Conservation (phyloP, 805 yeast species). For the Komagataella pastoris region DNA sequence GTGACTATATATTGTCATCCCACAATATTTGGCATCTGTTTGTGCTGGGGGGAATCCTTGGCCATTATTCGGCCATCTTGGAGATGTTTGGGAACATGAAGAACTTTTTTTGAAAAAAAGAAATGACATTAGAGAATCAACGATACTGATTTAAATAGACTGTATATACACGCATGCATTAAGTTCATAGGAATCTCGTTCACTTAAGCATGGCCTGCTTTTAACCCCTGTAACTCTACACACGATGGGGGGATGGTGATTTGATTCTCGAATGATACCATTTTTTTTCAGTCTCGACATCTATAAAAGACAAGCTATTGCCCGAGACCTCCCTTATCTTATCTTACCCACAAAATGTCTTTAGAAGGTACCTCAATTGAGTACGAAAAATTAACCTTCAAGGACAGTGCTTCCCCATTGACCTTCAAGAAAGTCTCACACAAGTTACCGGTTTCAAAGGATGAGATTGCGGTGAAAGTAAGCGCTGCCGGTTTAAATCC, state of each 20-base stretch:
- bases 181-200: background rate
- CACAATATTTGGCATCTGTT: slow-evolving; percentile 93
- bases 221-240: no score
- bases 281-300: no score
- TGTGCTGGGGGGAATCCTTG: slow-evolving; percentile 80
- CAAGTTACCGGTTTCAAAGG: background rate
- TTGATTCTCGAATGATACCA: no score
- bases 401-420: background rate
- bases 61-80: slow-evolving; percentile 72
- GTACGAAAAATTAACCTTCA: background rate
- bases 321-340: background rate
- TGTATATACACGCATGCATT: background rate
- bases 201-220: background rate
- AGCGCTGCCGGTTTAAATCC: background rate
- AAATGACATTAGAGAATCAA: background rate
- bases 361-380: background rate
- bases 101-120: background rate
- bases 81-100: slow-evolving; percentile 39
- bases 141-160: no score
- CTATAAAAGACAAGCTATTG: no score
- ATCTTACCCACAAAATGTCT: background rate
- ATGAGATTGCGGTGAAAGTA: background rate
- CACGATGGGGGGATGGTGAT: no score
- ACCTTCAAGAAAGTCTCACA: background rate
- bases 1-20: slow-evolving; percentile 59